Conservation (phyloP, 768 basidiomycete genomes). For the Leucocoprinus sp. region DNA sequence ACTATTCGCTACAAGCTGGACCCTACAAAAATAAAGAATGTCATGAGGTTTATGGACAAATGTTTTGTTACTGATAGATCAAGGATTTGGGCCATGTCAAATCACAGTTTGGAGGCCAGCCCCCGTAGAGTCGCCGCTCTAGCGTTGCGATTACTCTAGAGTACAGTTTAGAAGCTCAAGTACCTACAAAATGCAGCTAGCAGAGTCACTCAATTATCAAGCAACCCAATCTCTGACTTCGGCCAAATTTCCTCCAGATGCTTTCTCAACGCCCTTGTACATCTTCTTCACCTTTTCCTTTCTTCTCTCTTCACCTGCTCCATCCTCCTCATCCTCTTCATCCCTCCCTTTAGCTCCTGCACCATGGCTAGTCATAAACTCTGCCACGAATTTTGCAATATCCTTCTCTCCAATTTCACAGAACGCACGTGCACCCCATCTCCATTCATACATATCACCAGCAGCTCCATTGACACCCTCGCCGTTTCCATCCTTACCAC, state of each 20-base stretch:
- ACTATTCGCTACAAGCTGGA: too few relatives aligned
- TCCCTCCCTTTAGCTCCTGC: conserved; percentile 25
- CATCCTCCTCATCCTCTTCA: conserved; percentile 28
- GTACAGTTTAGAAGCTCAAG: too few relatives aligned
- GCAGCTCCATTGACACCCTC: conserved; percentile 29
- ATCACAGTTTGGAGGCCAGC: too few relatives aligned
- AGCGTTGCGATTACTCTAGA: too few relatives aligned
- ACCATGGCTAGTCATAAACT: conserved; percentile 56
- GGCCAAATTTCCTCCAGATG: conserved; percentile 50
- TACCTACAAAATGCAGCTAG: too few relatives aligned
- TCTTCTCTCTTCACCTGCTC: conserved; percentile 19
- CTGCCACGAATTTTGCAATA: conserved; percentile 67
- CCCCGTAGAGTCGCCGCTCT: too few relatives aligned
- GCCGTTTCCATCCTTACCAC: conserved; percentile 12
- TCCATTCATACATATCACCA: conserved; percentile 55
- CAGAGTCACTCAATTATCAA: conserved; percentile 10
- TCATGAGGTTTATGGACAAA: too few relatives aligned
- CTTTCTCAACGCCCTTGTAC: conserved; percentile 50
- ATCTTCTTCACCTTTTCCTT: conserved; percentile 36
- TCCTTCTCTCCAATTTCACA: conserved; percentile 78
- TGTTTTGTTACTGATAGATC: too few relatives aligned
- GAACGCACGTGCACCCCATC: conserved; percentile 77
- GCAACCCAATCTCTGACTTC: conserved; percentile 22
- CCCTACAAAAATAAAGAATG: too few relatives aligned
- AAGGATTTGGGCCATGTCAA: too few relatives aligned